Percentiles rank a stretch among this genome's conserved stretches.
These are phyloP conservation scores for Colletotrichum sp. DNA, from an alignment of 2,329 filamentous ascomycete genomes.

Conservation along the genomic window DNA sequence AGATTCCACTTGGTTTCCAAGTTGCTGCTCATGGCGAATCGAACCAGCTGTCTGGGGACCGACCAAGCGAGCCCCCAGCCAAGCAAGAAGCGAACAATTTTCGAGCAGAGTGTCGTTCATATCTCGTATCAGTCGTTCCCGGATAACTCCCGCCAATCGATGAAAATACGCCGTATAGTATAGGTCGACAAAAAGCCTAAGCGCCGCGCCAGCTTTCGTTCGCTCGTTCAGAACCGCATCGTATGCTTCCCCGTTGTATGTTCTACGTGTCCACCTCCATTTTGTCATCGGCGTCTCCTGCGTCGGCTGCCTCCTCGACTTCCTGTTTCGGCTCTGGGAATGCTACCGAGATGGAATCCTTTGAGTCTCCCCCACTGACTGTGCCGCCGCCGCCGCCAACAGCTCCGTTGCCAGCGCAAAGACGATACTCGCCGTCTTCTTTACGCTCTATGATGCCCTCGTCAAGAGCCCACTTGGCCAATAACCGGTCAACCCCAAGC, in stretches of 20 bases:
- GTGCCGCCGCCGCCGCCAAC: slow-evolving; percentile 20
- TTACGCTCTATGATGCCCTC: slow-evolving; percentile 67
- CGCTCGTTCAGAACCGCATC: neutral
- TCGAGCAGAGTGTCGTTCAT: slow-evolving; percentile 11
- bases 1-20: neutral
- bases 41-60: neutral
- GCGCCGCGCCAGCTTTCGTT: neutral
- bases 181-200: slow-evolving; percentile 8
- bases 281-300: neutral
- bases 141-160: slow-evolving; percentile 3
- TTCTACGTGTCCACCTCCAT: slow-evolving; percentile 2
- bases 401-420: slow-evolving; percentile 49
- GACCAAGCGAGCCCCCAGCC: neutral
- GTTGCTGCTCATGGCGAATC: neutral
- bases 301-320: neutral
- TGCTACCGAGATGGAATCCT: slow-evolving; percentile 23
- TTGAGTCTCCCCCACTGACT: slow-evolving; percentile 7
- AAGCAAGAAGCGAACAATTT: neutral
- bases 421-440: slow-evolving; percentile 60
- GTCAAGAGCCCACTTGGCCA: slow-evolving; percentile 67
- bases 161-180: slow-evolving; percentile 9
- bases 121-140: slow-evolving; percentile 20
- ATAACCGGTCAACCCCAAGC: slow-evolving; percentile 61
- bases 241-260: neutral
- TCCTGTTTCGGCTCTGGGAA: slow-evolving; percentile 19